These are phyloP conservation scores for Starmerella cellae DNA, from an alignment of 805 yeast species.

Conservation along the genomic window DNA sequence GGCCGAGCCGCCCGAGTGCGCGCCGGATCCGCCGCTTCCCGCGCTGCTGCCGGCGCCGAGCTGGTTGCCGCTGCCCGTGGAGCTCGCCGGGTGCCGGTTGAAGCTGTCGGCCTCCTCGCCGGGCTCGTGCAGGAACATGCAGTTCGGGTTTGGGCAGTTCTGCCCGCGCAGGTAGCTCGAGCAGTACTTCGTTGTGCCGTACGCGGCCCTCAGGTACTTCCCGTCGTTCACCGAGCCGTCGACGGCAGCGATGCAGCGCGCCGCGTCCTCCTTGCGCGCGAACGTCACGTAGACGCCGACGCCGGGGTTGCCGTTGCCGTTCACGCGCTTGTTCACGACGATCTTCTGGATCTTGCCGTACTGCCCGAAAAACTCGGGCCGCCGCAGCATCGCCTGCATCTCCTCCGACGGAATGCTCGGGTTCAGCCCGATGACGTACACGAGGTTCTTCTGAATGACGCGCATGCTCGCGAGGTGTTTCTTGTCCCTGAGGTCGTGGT, in stretches of 20 bases:
- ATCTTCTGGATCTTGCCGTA: constrained; percentile 90
- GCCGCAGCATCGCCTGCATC: constrained; percentile 63
- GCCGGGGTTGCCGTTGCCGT: constrained; percentile 52
- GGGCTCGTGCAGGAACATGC: constrained; percentile 98
- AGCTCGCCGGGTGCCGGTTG: constrained; percentile 47
- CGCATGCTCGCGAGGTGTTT: constrained; percentile 94
- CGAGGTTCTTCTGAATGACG: constrained; percentile 95
- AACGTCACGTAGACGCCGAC: constrained; percentile 94
- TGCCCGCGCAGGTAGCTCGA: constrained; percentile 91
- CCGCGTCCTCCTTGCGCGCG: constrained; percentile 87
- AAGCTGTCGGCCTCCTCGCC: constrained; percentile 98
- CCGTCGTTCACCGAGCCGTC: constrained; percentile 92
- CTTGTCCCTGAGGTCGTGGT: constrained; percentile 34
- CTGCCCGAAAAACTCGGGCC: constrained; percentile 95
- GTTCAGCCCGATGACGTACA: constrained; percentile 87
- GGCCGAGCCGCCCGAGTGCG: neutral
- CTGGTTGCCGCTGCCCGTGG: constrained; percentile 14
- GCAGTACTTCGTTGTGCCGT: constrained; percentile 97
- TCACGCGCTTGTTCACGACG: constrained; percentile 69
- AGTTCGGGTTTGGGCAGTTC: constrained; percentile 94
- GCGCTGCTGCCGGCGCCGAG: constrained; percentile 2
- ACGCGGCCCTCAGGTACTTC: constrained; percentile 78
- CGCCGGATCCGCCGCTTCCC: neutral
- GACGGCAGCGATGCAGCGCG: constrained; percentile 79
- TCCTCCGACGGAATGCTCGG: constrained; percentile 79